Evolutionary conservation across 2,329 filamentous ascomycete species (phyloP).

Genomic region (Lachnellula hyalina): DNA sequence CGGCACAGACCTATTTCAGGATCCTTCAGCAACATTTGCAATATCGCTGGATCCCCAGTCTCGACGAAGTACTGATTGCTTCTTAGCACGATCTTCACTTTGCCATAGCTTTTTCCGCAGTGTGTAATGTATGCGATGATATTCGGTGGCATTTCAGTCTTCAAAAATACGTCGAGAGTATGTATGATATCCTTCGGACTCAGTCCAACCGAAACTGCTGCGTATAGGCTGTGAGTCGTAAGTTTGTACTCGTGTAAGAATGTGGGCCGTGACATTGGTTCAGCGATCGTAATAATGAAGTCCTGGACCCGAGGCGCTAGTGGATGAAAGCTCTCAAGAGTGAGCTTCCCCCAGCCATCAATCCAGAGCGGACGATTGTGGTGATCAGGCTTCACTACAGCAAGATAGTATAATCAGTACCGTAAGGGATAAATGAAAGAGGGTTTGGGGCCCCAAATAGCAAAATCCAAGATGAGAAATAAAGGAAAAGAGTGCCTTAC

Average conservation of each 20-base stretch:
- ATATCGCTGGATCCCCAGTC: constrained; percentile 77
- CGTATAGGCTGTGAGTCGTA: constrained; percentile 89
- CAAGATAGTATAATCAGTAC: too few species aligned
- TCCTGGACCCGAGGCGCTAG: constrained; percentile 83
- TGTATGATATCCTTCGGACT: constrained; percentile 85
- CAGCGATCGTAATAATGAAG: constrained; percentile 92
- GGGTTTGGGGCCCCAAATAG: too few species aligned
- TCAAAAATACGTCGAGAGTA: constrained; percentile 81
- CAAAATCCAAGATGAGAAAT: too few species aligned
- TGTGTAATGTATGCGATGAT: constrained; percentile 69
- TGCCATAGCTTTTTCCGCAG: constrained; percentile 87
- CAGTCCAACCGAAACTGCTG: constrained; percentile 87
- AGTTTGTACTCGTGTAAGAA: constrained; percentile 92
- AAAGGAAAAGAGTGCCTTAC: too few species aligned
- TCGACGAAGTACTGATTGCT: constrained; percentile 94
- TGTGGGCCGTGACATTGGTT: constrained; percentile 82
- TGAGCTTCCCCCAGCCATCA: constrained; percentile 80
- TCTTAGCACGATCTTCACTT: constrained; percentile 90
- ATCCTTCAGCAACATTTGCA: constrained; percentile 81
- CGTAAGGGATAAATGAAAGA: too few species aligned
- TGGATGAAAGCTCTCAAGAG: constrained; percentile 89
- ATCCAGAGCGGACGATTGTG: constrained; percentile 90
- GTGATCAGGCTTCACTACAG: constrained; percentile 91
- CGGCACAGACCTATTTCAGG: constrained; percentile 76
- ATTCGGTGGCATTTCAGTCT: constrained; percentile 76